These are phyloP conservation scores for Trichocladium antarcticum DNA, from an alignment of 495 filamentous ascomycete species.

Conservation along the genomic window DNA sequence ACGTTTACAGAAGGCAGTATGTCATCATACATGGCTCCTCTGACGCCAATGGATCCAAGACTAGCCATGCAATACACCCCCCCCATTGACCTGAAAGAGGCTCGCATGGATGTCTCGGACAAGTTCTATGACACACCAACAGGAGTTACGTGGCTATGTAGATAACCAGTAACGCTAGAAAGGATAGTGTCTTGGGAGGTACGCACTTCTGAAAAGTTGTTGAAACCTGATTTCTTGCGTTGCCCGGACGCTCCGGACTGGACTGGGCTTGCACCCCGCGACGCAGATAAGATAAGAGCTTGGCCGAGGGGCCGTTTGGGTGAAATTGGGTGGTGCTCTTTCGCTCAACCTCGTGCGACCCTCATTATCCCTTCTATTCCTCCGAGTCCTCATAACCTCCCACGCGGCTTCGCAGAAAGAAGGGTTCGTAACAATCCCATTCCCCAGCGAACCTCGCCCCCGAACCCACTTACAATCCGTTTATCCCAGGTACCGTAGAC, in stretches of 20 bases:
- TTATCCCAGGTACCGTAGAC: constrained; percentile 13
- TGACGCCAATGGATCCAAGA: constrained; percentile 1
- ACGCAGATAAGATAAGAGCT: constrained; percentile 29
- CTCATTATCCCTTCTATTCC: background rate
- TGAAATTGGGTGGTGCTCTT: background rate
- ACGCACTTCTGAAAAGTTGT: too few relatives aligned
- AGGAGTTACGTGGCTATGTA: too few relatives aligned
- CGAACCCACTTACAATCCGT: constrained; percentile 3
- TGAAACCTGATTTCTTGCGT: too few relatives aligned
- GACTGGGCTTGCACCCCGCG: constrained; percentile 15
- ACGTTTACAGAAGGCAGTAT: constrained; percentile 10
- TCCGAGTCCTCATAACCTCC: background rate
- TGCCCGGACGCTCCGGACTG: too few relatives aligned
- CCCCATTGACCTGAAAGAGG: background rate
- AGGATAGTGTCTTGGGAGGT: too few relatives aligned
- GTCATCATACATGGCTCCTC: constrained; percentile 3
- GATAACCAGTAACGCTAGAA: too few relatives aligned
- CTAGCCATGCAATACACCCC: background rate
- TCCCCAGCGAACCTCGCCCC: background rate
- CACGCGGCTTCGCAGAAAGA: background rate
- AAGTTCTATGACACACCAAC: too few relatives aligned
- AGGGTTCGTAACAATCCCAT: background rate
- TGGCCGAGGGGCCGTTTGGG: background rate
- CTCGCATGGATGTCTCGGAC: too few relatives aligned
- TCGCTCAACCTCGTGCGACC: constrained; percentile 1